Base-by-base conservation (phyloP, 1,139 yeast genomes). In the Hemisphaericaspora lyxosophila region DNA sequence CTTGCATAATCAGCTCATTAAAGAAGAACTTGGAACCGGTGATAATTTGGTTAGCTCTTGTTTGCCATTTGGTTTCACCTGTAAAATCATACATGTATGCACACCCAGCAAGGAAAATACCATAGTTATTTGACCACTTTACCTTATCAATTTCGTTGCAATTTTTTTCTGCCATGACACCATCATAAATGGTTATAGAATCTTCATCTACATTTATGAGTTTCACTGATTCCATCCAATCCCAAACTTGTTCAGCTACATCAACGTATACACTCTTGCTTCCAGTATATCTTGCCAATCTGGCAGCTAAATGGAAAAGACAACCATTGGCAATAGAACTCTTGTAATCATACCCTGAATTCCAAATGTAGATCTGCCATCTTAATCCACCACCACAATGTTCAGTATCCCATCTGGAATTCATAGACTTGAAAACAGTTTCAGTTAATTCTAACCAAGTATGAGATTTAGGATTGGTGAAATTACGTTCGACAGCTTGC, bases 51-150 rank as follows among this genome's bases (percentile, higher is more conserved):
- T 63, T 49, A 3, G 82, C 67, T 42, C 87, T 74, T 23, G 67
- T 63, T 25, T 63, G 58, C 95, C 95, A 86, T 20, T 53, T 53
- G 5, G 57, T 62, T 44, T 79, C 77, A 16, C 62, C 60, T 12
- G 95, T 85, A 46, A 68, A 63, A 54, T 83, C 75, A 60, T 82
- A 84, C 56, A 86, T 55, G 54, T 78, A 83, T 1, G 95, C 94
- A 44, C 78, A 61, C 1, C 95, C 95, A 3, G 85, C 68, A 53
- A 85, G 57, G 59, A 82, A 60, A 19, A 84, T 69, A 11, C 90
- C 95, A 57, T 82, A 84, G 56, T 85, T 84, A 58, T 86, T 86
- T n/a, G 88, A 75, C 94, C 94, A 86, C 55, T 78, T 79, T 27
- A 70, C 67, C 26, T 62, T 60, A 23, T 80, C 70, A 30, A 80